Evolutionary conservation across 129 eudicot species (phyloP).

Genomic region (Sambucus nigra): DNA sequence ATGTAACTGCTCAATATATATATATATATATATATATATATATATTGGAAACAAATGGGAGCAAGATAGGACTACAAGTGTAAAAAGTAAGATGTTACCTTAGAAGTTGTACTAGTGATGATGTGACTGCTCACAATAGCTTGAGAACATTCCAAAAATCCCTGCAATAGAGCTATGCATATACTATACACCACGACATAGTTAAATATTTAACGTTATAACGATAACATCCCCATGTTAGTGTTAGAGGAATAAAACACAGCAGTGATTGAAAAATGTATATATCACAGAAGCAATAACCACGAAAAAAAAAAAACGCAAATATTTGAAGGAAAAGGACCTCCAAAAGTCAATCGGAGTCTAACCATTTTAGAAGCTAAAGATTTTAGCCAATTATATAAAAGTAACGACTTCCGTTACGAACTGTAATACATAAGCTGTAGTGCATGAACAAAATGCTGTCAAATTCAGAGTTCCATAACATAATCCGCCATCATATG

Average conservation of each 20-base stretch:
- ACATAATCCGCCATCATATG: not conserved
- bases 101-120: not conserved
- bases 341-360: not conserved
- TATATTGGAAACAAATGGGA: no score
- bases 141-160: not conserved
- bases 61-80: no score
- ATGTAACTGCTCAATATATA: no score
- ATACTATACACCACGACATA: not conserved
- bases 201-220: not conserved
- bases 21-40: no score
- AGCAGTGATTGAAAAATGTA: no score
- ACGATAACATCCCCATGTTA: not conserved
- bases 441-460: not conserved
- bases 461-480: not conserved
- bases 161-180: slow-evolving; percentile 2
- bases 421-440: not conserved
- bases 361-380: not conserved
- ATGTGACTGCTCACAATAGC: not conserved
- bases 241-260: not conserved
- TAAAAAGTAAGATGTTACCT: not conserved
- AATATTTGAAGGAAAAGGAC: no score
- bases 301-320: not conserved
- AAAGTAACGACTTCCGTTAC: not conserved
- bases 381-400: not conserved
- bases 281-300: not conserved